These are phyloP conservation scores for Botrytis sinoallii DNA, from an alignment of 2,329 filamentous ascomycete genomes.

Conservation along the genomic window DNA sequence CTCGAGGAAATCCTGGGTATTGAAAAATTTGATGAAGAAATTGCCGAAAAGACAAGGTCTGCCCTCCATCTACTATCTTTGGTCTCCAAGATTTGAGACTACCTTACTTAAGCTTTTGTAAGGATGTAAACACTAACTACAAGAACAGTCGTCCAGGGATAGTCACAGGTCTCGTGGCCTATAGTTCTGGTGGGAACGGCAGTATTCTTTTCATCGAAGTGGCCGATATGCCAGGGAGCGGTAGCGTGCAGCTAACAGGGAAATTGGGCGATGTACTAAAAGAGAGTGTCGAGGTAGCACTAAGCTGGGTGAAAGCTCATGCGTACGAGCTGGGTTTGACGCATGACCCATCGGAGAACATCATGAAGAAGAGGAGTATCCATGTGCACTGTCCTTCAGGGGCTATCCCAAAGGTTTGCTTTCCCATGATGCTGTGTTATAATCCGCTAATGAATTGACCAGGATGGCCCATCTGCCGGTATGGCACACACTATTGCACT, in stretches of 20 bases:
- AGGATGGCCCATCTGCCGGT: constrained; percentile 85
- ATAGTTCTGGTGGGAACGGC: constrained; percentile 87
- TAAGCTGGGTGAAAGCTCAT: constrained; percentile 96
- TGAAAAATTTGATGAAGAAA: constrained; percentile 92
- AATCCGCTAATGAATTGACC: constrained; percentile 14
- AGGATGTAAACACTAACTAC: constrained; percentile 24
- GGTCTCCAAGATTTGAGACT: constrained; percentile 19
- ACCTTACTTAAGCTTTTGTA: constrained; percentile 19
- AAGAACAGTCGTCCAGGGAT: constrained; percentile 70
- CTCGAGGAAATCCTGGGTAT: constrained; percentile 89
- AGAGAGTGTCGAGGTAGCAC: constrained; percentile 91
- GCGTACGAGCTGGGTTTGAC: constrained; percentile 87
- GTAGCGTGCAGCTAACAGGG: constrained; percentile 89
- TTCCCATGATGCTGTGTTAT: constrained; percentile 36
- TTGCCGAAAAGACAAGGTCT: constrained; percentile 71
- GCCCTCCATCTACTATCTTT: constrained; percentile 4
- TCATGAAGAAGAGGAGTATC: constrained; percentile 92
- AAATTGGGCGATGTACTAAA: constrained; percentile 96
- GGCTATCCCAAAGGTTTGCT: constrained; percentile 90
- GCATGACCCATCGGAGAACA: constrained; percentile 76
- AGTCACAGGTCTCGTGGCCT: constrained; percentile 93
- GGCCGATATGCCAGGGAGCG: constrained; percentile 91
- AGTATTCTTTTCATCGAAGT: constrained; percentile 98
- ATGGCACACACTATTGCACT: constrained; percentile 92
- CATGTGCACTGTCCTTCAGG: constrained; percentile 96